Conservation (phyloP, 2,329 filamentous ascomycete genomes). For the Epichloe festucae region DNA sequence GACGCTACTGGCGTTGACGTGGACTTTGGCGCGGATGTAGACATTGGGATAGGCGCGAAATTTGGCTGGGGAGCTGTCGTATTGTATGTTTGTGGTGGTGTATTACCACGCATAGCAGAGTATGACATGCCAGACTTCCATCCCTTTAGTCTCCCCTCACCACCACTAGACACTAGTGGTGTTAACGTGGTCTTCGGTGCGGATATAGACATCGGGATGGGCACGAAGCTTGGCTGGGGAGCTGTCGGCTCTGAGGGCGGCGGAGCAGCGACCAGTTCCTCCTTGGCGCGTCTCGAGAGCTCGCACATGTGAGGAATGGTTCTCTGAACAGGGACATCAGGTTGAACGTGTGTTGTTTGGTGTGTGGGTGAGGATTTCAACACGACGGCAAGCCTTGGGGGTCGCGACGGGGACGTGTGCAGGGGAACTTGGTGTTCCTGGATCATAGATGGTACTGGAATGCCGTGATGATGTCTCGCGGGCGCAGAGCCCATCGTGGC, state of each 20-base stretch:
- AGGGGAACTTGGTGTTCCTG: not conserved
- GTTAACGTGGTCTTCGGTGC: not conserved
- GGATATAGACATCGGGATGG: not conserved
- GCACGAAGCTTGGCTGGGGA: not conserved
- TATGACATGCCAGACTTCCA: conserved; percentile 23
- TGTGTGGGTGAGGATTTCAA: not conserved
- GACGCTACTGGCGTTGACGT: not conserved
- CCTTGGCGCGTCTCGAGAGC: not conserved
- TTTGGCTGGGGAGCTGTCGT: not conserved
- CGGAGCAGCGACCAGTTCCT: not conserved
- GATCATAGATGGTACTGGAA: not conserved
- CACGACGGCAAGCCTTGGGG: not conserved
- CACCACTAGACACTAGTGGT: not conserved
- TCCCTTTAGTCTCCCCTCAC: conserved; percentile 36
- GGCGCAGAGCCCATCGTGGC: not conserved
- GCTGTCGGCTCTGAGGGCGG: not conserved
- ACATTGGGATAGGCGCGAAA: not conserved
- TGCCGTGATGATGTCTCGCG: not conserved
- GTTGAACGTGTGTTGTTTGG: not conserved
- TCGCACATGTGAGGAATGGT: not conserved
- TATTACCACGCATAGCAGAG: conserved; percentile 10
- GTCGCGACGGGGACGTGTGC: not conserved
- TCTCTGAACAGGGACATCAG: not conserved
- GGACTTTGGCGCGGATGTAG: not conserved
- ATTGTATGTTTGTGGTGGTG: not conserved